Conservation (phyloP, 257 asterid genomes). For the Solanum chmielewskii region DNA sequence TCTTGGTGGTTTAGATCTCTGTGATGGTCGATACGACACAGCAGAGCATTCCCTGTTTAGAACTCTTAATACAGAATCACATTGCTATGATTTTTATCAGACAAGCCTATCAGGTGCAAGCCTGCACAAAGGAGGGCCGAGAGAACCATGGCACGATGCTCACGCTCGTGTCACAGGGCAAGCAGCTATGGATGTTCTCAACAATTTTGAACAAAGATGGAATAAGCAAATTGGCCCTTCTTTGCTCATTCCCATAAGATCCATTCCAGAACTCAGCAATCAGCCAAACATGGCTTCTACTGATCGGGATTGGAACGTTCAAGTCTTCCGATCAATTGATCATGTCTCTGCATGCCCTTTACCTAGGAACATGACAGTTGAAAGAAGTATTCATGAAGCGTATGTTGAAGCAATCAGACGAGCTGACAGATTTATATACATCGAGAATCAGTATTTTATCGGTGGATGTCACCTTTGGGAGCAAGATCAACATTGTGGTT, state of each 20-base stretch:
- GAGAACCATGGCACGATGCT: conserved; percentile 94
- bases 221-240: conserved; percentile 66
- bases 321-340: conserved; percentile 77
- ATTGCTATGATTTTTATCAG: conserved; percentile 71
- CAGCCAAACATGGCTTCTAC: conserved; percentile 13
- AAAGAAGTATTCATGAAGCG: conserved; percentile 72
- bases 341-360: conserved; percentile 50
- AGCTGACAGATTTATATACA: conserved; percentile 62
- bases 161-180: conserved; percentile 69
- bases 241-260: conserved; percentile 28
- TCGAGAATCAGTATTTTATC: conserved; percentile 83
- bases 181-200: conserved; percentile 59
- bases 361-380: conserved; percentile 31
- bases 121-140: conserved; percentile 84
- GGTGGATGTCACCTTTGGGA: conserved; percentile 94
- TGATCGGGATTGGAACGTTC: conserved; percentile 57
- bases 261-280: conserved; percentile 43
- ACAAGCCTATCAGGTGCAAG: conserved; percentile 70
- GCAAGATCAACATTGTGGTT: conserved; percentile 61
- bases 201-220: conserved; percentile 89
- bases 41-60: conserved; percentile 63
- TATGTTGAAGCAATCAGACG: conserved; percentile 80
- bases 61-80: conserved; percentile 70
- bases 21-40: conserved; percentile 88
- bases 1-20: conserved; percentile 80